Evolutionary conservation across 306 rosid genomes (phyloP).

Genomic region (Cicer bijugum): DNA sequence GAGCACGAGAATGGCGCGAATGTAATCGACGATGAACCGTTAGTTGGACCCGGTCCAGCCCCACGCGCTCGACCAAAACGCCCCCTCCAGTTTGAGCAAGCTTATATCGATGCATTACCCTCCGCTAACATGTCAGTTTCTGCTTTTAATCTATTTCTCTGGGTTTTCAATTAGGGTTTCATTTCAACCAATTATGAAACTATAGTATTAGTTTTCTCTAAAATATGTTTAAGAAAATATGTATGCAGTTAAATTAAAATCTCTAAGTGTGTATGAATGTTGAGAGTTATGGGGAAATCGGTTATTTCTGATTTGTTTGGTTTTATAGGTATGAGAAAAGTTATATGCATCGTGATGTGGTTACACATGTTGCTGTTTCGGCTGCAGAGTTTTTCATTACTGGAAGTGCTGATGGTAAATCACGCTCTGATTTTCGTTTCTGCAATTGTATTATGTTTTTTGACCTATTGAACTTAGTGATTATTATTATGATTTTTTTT

Average conservation of each 20-base stretch:
- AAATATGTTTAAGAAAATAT: background rate
- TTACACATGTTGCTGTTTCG: constrained; percentile 92
- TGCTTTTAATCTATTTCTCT: background rate
- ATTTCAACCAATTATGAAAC: background rate
- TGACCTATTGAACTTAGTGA: background rate
- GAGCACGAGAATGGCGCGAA: constrained; percentile 50
- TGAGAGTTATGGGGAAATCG: background rate
- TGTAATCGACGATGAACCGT: constrained; percentile 53
- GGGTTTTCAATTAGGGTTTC: constrained; percentile 45
- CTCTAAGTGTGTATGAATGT: background rate
- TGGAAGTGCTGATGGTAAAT: constrained; percentile 88
- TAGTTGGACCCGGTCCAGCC: constrained; percentile 85
- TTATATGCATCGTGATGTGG: constrained; percentile 96
- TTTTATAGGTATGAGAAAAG: constrained; percentile 89
- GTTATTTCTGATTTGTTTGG: constrained; percentile 16
- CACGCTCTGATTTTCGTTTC: constrained; percentile 6
- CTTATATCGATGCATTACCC: constrained; percentile 89
- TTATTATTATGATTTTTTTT: background rate
- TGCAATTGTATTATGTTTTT: background rate
- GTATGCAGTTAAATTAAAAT: background rate
- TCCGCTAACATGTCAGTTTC: constrained; percentile 76
- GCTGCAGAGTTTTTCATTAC: constrained; percentile 86
- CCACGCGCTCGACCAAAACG: constrained; percentile 81
- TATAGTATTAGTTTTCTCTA: background rate
- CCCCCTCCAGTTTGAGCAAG: constrained; percentile 95